Conservation (phyloP, 2,329 filamentous ascomycete genomes). For the Coniochaeta sp. region DNA sequence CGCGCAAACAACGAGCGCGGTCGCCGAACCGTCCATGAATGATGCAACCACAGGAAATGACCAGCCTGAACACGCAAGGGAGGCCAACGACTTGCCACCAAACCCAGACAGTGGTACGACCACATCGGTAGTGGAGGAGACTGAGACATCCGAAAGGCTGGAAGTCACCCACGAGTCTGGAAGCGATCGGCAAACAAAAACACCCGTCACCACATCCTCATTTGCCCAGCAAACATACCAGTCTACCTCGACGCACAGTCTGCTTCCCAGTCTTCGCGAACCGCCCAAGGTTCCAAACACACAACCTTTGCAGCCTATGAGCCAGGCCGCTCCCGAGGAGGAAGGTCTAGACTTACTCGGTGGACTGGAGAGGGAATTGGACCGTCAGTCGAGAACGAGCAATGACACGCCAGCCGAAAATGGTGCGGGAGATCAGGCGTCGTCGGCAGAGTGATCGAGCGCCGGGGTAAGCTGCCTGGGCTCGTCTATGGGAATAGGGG, state of each 20-base stretch:
- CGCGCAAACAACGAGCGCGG: background rate
- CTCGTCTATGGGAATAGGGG: background rate
- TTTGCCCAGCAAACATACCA: background rate
- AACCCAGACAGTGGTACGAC: background rate
- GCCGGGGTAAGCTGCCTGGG: background rate
- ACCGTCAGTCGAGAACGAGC: conserved; percentile 23
- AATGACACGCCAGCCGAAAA: background rate
- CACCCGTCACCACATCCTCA: background rate
- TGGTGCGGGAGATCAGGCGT: background rate
- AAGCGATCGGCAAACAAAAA: background rate
- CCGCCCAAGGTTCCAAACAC: background rate
- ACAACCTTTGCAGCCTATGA: background rate
- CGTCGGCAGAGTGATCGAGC: background rate
- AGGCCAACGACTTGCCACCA: background rate
- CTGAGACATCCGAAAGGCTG: background rate
- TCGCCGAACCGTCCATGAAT: background rate
- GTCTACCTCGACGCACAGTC: background rate
- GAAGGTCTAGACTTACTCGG: conserved; percentile 35
- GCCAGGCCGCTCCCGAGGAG: conserved; percentile 19
- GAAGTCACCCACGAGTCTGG: background rate
- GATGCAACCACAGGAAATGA: background rate
- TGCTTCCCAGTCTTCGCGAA: background rate
- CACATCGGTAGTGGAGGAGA: background rate
- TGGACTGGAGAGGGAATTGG: conserved; percentile 37
- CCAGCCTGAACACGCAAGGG: background rate